Percentiles rank a stretch among this genome's conserved stretches.
Evolutionary conservation across 108 stramenopile species (phyloP).

Genomic region (Seminavis robusta): DNA sequence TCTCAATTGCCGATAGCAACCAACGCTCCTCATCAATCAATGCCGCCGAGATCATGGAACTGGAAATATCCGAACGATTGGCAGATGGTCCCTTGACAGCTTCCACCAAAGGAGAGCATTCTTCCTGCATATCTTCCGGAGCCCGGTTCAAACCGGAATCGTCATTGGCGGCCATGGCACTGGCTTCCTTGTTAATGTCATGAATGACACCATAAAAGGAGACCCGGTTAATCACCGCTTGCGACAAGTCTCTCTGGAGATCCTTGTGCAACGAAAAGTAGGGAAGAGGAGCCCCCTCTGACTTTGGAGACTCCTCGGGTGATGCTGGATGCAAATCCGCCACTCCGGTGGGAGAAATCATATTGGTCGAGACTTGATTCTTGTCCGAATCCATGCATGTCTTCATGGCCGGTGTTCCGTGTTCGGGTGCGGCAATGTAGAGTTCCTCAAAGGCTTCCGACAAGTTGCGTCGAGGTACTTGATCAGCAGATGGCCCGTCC

Average conservation of each 20-base stretch:
- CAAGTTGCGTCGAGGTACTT: conserved; percentile 48
- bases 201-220: conserved; percentile 80
- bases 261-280: conserved; percentile 48
- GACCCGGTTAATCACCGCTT: conserved; percentile 64
- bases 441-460: conserved; percentile 55
- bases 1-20: conserved; percentile 64
- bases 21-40: conserved; percentile 84
- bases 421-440: conserved; percentile 11
- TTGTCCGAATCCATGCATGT: neutral
- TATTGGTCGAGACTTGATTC: neutral
- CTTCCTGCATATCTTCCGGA: conserved; percentile 22
- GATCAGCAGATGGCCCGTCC: no score
- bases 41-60: conserved; percentile 33
- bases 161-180: conserved; percentile 49
- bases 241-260: conserved; percentile 56
- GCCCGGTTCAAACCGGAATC: conserved; percentile 28
- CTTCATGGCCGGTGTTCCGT: conserved; percentile 1
- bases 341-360: conserved; percentile 48
- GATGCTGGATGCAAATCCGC: conserved; percentile 14
- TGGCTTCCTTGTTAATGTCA: conserved; percentile 84
- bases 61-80: conserved; percentile 6
- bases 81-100: conserved; percentile 36
- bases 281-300: conserved; percentile 18
- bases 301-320: neutral
- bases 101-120: conserved; percentile 32